Percentiles rank a stretch among this genome's conserved stretches.
Conservation (phyloP, 768 basidiomycete species). For the Lactarius indigo region DNA sequence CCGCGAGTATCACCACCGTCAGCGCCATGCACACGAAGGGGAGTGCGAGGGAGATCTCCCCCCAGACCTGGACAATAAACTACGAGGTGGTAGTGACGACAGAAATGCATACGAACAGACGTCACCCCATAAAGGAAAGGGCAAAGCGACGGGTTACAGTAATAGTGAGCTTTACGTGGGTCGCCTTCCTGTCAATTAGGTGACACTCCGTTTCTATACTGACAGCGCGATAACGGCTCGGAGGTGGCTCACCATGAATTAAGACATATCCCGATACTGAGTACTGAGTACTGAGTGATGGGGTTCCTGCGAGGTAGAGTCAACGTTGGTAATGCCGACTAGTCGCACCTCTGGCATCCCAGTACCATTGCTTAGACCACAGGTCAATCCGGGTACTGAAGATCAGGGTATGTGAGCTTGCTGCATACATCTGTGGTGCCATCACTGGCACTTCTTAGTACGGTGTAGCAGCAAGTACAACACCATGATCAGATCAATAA, state of each 20-base stretch:
- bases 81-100: neutral
- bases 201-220: too few relatives aligned
- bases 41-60: neutral
- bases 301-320: neutral
- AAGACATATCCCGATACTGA: neutral
- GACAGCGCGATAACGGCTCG: neutral
- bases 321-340: neutral
- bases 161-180: too few relatives aligned
- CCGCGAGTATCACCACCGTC: neutral
- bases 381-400: too few relatives aligned
- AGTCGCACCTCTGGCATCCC: neutral
- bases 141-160: neutral
- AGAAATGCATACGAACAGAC: constrained; percentile 20
- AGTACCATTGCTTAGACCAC: neutral
- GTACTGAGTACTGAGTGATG: too few relatives aligned
- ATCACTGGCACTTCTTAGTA: neutral
- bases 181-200: too few relatives aligned
- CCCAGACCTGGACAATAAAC: constrained; percentile 2
- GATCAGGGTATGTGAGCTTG: neutral
- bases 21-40: constrained; percentile 3
- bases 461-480: too few relatives aligned
- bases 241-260: neutral
- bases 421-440: neutral
- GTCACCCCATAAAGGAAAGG: constrained; percentile 20
- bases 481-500: too few relatives aligned